Base-by-base conservation (phyloP, 768 basidiomycete genomes). In the Suillus variegatus region DNA sequence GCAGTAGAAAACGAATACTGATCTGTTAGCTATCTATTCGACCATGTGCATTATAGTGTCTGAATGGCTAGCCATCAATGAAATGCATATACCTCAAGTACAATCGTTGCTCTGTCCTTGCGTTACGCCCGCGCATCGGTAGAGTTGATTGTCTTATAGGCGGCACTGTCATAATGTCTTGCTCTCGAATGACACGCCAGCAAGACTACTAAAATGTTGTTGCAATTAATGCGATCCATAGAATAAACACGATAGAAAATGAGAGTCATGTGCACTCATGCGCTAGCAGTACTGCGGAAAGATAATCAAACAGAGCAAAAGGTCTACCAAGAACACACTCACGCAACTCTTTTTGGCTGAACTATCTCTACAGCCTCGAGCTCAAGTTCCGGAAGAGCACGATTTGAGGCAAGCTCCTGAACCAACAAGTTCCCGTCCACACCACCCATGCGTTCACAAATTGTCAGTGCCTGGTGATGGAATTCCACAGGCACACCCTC, bases 361-460 rank as follows among this genome's bases (percentile, higher is more conserved):
- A 57, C 36, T 57, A 28, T 40, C 51, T 52, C 64, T 56, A 64
- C 49, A 22, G 10, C 14, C 25, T 63, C 54, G 47, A 58, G 64
- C 46, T 65, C 67, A 16, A 63, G 63, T 16, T 66, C 62, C 22
- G 60, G 10, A 22, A 25, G 65, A 38, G 46, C 64, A 51, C 18
- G 61, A 14, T 40, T 62, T 43, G 40, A 44, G 28, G 41, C 52
- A 38, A 47, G 58, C 44, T 25, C 47, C 25, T 62, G 62, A 8
- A 63, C 38, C 13, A 63, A 38, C 16, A 77, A 43, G 10, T 71
- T 64, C n/a, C 77, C 54, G 52, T 72, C 72, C 36, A 60, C n/a
- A 32, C 77, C 76, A 13, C 76, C 76, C 76, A 77, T 74, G 32
- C 63, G 70, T 25, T 77, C 74, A 61, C 74, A 74, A 28, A 77